A percentile compares a stretch with the other conserved stretches of the same genome.
Conservation (phyloP, 2,329 filamentous ascomycete genomes). For the Talaromyces sp. region DNA sequence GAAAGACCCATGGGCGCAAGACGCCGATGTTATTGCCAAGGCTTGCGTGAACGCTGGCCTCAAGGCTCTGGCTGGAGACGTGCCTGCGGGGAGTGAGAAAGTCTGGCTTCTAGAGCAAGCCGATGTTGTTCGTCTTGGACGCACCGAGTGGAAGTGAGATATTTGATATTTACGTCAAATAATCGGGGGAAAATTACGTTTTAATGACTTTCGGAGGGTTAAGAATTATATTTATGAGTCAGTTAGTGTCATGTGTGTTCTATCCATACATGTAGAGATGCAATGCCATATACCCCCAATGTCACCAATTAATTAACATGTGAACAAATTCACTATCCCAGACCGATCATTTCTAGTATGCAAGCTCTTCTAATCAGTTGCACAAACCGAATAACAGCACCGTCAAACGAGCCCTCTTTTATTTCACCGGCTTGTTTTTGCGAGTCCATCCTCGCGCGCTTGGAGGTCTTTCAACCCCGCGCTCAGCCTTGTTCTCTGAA, state of each 20-base stretch:
- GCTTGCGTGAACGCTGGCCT: conserved; percentile 33
- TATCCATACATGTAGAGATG: neutral
- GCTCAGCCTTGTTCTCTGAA: conserved; percentile 41
- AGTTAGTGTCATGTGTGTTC: neutral
- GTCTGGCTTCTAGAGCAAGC: conserved; percentile 34
- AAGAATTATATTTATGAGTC: neutral
- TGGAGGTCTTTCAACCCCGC: conserved; percentile 32
- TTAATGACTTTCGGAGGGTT: neutral
- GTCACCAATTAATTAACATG: neutral
- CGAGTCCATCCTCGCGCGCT: conserved; percentile 35
- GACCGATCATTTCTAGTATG: neutral
- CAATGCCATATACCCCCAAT: neutral
- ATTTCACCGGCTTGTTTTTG: conserved; percentile 25
- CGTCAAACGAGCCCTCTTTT: conserved; percentile 1
- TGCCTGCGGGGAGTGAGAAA: conserved; percentile 35
- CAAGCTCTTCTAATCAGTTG: neutral
- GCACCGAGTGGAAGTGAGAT: conserved; percentile 20
- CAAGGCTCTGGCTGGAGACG: conserved; percentile 37
- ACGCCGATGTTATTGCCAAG: conserved; percentile 63
- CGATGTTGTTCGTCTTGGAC: conserved; percentile 32
- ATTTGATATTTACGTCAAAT: neutral
- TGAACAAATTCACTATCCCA: neutral
- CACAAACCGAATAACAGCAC: neutral
- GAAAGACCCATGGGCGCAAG: conserved; percentile 68
- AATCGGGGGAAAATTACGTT: neutral